A percentile compares a stretch with the other conserved stretches of the same genome.
phyloP scores from a whole-genome alignment of 2,329 filamentous ascomycete genomes.

The Xylaria sp. region DNA sequence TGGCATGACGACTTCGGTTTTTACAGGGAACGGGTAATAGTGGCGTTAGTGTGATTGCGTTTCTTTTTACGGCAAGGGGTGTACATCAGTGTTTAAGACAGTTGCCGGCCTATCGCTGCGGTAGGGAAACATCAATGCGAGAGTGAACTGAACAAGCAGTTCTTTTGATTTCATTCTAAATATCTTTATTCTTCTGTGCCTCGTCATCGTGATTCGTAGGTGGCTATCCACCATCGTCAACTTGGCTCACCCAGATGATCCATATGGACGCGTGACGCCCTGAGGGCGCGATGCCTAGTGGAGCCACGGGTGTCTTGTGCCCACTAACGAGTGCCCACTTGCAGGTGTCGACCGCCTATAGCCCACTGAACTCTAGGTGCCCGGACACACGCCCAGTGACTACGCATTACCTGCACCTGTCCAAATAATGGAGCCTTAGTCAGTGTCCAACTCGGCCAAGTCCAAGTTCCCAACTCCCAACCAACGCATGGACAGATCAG shows the following conservation, averaged over 20 bases:
- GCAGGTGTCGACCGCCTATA: too few species aligned
- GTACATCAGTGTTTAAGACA: constrained; percentile 39
- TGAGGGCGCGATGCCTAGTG: background rate
- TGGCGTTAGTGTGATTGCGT: constrained; percentile 38
- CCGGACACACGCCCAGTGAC: too few species aligned
- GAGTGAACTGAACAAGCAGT: constrained; percentile 24
- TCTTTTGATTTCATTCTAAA: background rate
- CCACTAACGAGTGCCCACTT: too few species aligned
- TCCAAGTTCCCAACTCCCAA: too few species aligned
- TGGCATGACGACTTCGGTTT: constrained; percentile 37
- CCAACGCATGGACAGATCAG: too few species aligned
- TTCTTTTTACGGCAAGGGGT: constrained; percentile 35
- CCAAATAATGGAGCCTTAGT: too few species aligned
- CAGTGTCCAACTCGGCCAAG: too few species aligned
- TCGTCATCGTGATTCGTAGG: background rate
- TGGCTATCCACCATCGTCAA: background rate
- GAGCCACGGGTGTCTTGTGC: background rate
- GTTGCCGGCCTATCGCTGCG: constrained; percentile 22
- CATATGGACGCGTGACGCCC: background rate
- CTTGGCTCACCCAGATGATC: background rate
- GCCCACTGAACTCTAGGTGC: too few species aligned
- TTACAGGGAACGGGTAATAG: constrained; percentile 38
- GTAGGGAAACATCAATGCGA: constrained; percentile 36
- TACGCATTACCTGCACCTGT: too few species aligned
- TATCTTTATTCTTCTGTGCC: background rate